These are phyloP conservation scores for Hordeum pubiflorum DNA, from an alignment of 202 grass and related monocot genomes.

Conservation along the genomic window DNA sequence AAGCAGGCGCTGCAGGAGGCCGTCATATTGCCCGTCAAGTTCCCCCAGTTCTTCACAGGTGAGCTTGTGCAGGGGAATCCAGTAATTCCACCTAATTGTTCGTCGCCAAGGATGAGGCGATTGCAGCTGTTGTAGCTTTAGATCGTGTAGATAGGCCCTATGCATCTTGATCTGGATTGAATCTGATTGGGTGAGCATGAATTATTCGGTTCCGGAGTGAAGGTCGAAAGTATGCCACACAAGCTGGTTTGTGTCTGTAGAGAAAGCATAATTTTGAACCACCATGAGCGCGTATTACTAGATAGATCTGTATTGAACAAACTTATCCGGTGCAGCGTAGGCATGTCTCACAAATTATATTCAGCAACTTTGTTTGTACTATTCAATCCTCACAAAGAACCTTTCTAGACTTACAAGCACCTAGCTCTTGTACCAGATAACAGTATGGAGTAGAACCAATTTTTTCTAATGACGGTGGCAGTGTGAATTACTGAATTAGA, in stretches of 20 bases:
- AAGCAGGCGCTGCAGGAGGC: conserved; percentile 96
- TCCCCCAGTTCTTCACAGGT: conserved; percentile 98
- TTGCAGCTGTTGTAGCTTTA: not conserved
- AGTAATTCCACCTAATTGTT: not conserved
- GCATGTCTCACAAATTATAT: not conserved
- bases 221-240: no score
- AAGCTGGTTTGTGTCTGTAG: no score
- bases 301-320: not conserved
- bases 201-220: not conserved
- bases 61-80: not conserved
- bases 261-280: no score
- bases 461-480: not conserved
- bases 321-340: not conserved
- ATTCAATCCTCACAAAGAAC: not conserved
- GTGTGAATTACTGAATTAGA: not conserved
- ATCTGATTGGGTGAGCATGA: not conserved
- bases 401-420: not conserved
- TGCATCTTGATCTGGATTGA: conserved; percentile 7
- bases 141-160: not conserved
- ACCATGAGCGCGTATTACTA: no score
- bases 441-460: not conserved
- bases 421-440: not conserved
- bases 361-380: not conserved
- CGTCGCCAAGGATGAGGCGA: not conserved
- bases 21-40: conserved; percentile 87